phyloP scores from a whole-genome alignment of 495 filamentous ascomycete species.

The Aspergillus saccharolyticus region DNA sequence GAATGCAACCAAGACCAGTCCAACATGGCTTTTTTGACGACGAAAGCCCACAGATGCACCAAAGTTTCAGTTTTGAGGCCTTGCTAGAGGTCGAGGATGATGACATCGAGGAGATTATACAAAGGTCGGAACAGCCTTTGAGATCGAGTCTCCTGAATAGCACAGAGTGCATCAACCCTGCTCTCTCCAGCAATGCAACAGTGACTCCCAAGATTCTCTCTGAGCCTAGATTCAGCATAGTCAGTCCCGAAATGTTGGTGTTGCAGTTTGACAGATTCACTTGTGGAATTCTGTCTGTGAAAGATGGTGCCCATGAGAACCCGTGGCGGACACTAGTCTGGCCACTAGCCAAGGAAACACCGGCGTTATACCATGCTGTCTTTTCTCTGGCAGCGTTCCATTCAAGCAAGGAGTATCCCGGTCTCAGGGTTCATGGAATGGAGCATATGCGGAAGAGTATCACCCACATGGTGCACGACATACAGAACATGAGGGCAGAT shows the following conservation, averaged over 20 bases:
- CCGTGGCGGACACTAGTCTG: conserved; percentile 73
- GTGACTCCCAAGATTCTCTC: conserved; percentile 10
- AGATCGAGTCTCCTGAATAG: conserved; percentile 35
- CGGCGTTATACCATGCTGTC: conserved; percentile 71
- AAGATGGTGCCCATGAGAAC: conserved; percentile 68
- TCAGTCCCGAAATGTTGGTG: conserved; percentile 60
- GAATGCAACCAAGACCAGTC: conserved; percentile 10
- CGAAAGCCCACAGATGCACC: conserved; percentile 2
- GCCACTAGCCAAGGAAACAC: conserved; percentile 62
- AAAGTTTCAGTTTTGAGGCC: conserved; percentile 31
- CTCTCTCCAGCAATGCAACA: neutral
- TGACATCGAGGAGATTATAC: conserved; percentile 57
- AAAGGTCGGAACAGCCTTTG: conserved; percentile 36
- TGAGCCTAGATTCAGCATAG: conserved; percentile 43
- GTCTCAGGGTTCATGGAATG: conserved; percentile 60
- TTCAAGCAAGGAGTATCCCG: conserved; percentile 53
- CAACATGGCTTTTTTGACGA: conserved; percentile 2
- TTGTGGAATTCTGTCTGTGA: conserved; percentile 70
- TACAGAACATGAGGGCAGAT: conserved; percentile 58
- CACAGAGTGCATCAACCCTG: conserved; percentile 3
- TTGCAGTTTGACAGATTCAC: conserved; percentile 65
- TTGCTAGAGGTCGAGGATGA: conserved; percentile 44
- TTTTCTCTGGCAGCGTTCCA: conserved; percentile 74
- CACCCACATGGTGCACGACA: conserved; percentile 50
- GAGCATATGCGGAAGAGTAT: conserved; percentile 70